A percentile compares a stretch with the other conserved stretches of the same genome.
Evolutionary conservation across 441 rosid species (phyloP).

Genomic region (Adansonia gregorii): DNA sequence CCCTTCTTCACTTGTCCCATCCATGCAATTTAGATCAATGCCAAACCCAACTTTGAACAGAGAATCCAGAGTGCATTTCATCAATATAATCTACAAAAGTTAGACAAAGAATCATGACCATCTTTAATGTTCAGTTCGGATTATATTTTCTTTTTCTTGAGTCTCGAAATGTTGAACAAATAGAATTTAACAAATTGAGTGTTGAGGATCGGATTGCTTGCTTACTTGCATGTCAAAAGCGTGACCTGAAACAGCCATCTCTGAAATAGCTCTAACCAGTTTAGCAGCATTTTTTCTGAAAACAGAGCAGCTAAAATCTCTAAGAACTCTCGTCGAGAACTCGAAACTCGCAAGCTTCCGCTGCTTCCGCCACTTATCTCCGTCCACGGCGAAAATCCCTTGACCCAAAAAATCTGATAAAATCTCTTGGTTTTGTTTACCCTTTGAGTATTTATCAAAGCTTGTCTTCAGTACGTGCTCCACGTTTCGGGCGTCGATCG

Average conservation of each 20-base stretch:
- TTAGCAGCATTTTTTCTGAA: slow-evolving; percentile 30
- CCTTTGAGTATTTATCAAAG: slow-evolving; percentile 30
- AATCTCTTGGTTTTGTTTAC: slow-evolving; percentile 28
- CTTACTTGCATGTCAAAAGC: slow-evolving; percentile 62
- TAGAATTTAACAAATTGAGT: background rate
- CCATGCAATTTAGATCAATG: slow-evolving; percentile 64
- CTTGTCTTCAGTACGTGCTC: slow-evolving; percentile 62
- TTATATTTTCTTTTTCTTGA: too few relatives aligned
- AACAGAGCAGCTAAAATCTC: slow-evolving; percentile 44
- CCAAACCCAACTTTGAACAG: slow-evolving; percentile 88
- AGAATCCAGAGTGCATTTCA: slow-evolving; percentile 70
- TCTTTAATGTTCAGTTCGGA: too few relatives aligned
- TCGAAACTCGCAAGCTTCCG: slow-evolving; percentile 55
- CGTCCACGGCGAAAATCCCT: slow-evolving; percentile 54
- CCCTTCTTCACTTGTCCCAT: slow-evolving; percentile 57
- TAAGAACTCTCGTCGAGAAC: slow-evolving; percentile 47
- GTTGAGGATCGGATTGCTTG: slow-evolving; percentile 30
- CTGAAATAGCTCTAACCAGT: slow-evolving; percentile 27
- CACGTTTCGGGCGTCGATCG: slow-evolving; percentile 61
- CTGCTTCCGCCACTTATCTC: slow-evolving; percentile 53
- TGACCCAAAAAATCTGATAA: slow-evolving; percentile 48
- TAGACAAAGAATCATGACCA: too few relatives aligned
- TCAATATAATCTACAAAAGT: slow-evolving; percentile 52
- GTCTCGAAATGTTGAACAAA: too few relatives aligned
- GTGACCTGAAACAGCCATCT: slow-evolving; percentile 39